Conservation (phyloP, 441 rosid species). For the Gossypium davidsonii region DNA sequence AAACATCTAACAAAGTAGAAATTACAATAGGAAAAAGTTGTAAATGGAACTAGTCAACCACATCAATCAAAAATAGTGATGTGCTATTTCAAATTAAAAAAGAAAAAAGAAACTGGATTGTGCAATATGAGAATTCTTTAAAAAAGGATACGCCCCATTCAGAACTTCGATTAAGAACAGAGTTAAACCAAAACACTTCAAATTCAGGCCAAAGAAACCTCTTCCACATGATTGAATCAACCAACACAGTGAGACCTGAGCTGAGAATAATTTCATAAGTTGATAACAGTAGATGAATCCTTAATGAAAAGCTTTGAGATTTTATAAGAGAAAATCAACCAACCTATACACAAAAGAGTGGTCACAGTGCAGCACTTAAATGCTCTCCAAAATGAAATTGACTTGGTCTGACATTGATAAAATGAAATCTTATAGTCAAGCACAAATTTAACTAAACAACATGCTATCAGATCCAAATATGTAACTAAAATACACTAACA, state of each 20-base stretch:
- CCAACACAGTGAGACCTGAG: constrained; percentile 66
- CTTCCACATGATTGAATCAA: constrained; percentile 96
- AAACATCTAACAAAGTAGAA: not conserved
- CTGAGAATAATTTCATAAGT: constrained; percentile 26
- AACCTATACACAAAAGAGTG: constrained; percentile 61
- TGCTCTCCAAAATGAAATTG: constrained; percentile 65
- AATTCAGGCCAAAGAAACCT: constrained; percentile 86
- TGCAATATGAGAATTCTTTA: constrained; percentile 9
- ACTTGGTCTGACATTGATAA: constrained; percentile 56
- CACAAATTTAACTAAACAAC: constrained; percentile 14
- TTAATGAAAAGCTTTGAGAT: constrained; percentile 9
- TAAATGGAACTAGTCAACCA: constrained; percentile 5
- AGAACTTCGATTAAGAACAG: constrained; percentile 88
- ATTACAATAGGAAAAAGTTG: not conserved
- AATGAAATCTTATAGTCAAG: constrained; percentile 24
- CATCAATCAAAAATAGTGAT: not conserved
- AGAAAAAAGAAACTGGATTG: not conserved
- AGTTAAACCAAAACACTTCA: constrained; percentile 96
- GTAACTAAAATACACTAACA: not conserved
- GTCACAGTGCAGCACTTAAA: constrained; percentile 54
- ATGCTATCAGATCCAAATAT: not conserved
- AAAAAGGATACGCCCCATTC: constrained; percentile 98
- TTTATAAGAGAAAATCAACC: constrained; percentile 21
- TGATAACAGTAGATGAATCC: constrained; percentile 15
- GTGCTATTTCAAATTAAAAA: not conserved